These are phyloP conservation scores for Quercus rubra DNA, from an alignment of 306 rosid species.

Conservation along the genomic window DNA sequence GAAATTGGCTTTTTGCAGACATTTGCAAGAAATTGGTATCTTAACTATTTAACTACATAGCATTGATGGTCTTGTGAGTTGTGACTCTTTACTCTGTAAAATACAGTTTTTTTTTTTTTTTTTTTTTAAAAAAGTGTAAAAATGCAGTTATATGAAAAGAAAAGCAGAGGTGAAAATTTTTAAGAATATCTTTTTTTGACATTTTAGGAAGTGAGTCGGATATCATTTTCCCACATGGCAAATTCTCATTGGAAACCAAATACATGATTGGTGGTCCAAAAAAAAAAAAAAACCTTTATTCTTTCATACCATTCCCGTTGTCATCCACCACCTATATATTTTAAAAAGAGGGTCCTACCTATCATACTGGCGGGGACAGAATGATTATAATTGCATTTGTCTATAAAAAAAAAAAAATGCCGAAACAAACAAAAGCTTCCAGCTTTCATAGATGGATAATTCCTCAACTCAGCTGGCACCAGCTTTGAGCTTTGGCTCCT, in stretches of 20 bases:
- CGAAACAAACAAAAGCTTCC: constrained; percentile 48
- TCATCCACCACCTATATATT: constrained; percentile 55
- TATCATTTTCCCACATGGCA: constrained; percentile 25
- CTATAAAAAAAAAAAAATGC: background rate
- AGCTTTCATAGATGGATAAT: constrained; percentile 37
- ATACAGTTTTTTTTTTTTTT: too few relatives aligned
- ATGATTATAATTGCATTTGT: constrained; percentile 25
- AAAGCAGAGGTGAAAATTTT: background rate
- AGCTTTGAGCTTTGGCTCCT: constrained; percentile 38
- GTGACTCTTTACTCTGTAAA: background rate
- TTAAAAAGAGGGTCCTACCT: constrained; percentile 39
- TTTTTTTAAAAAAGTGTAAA: too few relatives aligned
- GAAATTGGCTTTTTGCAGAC: background rate
- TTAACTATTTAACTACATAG: background rate
- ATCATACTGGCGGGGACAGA: constrained; percentile 8
- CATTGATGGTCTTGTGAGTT: constrained; percentile 26
- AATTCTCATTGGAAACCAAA: constrained; percentile 17
- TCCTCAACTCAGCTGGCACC: constrained; percentile 54
- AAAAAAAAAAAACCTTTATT: constrained; percentile 46
- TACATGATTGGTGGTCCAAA: constrained; percentile 63
- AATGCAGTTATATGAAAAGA: too few relatives aligned
- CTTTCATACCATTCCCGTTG: constrained; percentile 54
- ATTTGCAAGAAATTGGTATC: background rate
- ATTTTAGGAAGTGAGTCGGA: background rate
- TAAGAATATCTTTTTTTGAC: background rate